phyloP scores from a whole-genome alignment of 495 filamentous ascomycete species.

The Talaromyces adpressus region DNA sequence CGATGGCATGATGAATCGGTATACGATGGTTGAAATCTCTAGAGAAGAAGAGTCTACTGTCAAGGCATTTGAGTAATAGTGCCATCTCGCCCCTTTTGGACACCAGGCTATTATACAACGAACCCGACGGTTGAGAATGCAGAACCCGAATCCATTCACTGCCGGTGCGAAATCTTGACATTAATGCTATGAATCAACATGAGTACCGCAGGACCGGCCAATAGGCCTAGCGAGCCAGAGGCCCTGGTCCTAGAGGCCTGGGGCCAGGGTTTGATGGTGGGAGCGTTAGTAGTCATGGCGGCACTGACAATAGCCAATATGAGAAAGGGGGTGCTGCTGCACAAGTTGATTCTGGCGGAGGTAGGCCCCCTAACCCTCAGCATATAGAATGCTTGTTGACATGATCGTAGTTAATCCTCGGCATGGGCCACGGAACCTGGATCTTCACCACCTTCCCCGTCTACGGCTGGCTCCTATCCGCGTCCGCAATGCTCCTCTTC shows the following conservation, averaged over 20 bases:
- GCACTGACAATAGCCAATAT: slow-evolving; percentile 36
- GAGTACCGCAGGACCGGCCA: background rate
- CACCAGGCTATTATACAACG: too few relatives aligned
- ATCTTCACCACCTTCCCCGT: slow-evolving; percentile 31
- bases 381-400: background rate
- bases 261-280: slow-evolving; percentile 42
- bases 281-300: slow-evolving; percentile 37
- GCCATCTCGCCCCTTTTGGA: background rate
- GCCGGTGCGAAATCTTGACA: background rate
- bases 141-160: background rate
- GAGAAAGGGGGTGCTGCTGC: slow-evolving; percentile 32
- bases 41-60: background rate
- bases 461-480: slow-evolving; percentile 41
- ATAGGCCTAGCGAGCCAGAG: slow-evolving; percentile 25
- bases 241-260: slow-evolving; percentile 39
- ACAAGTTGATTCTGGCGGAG: slow-evolving; percentile 32
- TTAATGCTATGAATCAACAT: background rate
- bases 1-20: background rate
- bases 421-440: slow-evolving; percentile 35
- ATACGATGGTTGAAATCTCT: background rate
- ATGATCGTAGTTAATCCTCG: slow-evolving; percentile 21
- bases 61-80: background rate
- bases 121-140: too few relatives aligned
- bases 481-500: slow-evolving; percentile 36
- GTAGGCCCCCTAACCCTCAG: background rate